These are phyloP conservation scores for Chrysoporthe deuterocubensis DNA, from an alignment of 2,329 filamentous ascomycete genomes.

Conservation along the genomic window DNA sequence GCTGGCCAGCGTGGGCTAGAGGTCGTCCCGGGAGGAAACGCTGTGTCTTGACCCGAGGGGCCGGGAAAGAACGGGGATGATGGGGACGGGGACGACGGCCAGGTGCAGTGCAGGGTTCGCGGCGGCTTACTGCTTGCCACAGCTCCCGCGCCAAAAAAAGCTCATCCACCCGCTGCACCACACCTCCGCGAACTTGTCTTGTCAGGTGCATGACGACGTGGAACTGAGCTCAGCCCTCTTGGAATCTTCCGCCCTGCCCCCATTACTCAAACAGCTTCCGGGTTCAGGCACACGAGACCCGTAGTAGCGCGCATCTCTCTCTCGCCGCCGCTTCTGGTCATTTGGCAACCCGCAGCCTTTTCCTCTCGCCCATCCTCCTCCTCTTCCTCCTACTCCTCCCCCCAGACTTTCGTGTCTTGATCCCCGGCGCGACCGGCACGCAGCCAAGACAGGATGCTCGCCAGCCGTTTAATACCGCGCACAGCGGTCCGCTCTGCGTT, in stretches of 20 bases:
- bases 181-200: neutral
- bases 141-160: conserved; percentile 25
- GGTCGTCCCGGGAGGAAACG: neutral
- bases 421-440: neutral
- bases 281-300: conserved; percentile 16
- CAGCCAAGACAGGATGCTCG: conserved; percentile 51
- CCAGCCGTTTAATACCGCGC: conserved; percentile 64
- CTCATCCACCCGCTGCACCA: conserved; percentile 10
- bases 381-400: neutral
- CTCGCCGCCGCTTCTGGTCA: conserved; percentile 12
- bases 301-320: conserved; percentile 16
- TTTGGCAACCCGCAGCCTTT: conserved; percentile 2
- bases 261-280: conserved; percentile 6
- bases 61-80: conserved; percentile 24
- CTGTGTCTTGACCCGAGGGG: neutral
- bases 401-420: neutral
- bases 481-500: conserved; percentile 61
- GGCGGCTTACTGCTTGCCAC: conserved; percentile 10
- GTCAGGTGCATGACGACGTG: conserved; percentile 18
- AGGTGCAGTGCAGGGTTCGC: neutral
- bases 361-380: conserved; percentile 3
- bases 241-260: neutral
- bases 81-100: neutral
- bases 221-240: conserved; percentile 9
- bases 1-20: no score